Base-by-base conservation (phyloP, 2,329 filamentous ascomycete species). In the Sclerotinia minor region DNA sequence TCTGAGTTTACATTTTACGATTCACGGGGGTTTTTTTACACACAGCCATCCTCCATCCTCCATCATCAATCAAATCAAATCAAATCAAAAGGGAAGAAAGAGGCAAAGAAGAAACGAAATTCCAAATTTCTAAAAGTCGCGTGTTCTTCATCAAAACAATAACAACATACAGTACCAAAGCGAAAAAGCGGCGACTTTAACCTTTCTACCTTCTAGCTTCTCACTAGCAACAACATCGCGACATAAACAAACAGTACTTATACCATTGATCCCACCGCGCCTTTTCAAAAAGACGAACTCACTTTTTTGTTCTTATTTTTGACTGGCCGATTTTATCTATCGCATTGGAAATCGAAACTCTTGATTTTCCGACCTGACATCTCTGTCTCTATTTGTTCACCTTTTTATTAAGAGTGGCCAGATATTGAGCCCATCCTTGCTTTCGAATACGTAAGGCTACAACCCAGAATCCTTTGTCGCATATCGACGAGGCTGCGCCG, bases 331-430 rank as follows among this genome's bases (percentile, higher is more conserved):
- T 35, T 38, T n/a, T 24, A 8, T 35, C 35, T 24, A 8, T 35
- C 53, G n/a, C n/a, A 55, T 35, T 57, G 19, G 5, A 57, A 41
- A 41, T 57, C 54, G n/a, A n/a, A 44, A 26, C n/a, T 15, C 32
- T 2, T 32, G 5, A 32, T 29, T 29, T 19, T 19, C 19, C 13
- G 5, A 41, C 8, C 35, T 6, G 35, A 8, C 35, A 35, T 17
- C 38, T 17, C 13, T 41, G 0, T 41, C 29, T 38, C 17, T 11
- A 35, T 29, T 26, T 35, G 32, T 55, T 29, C 32, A 63, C 32
- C 45, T 49, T 49, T 63, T 52, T 4, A 49, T 45, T 61, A 44
- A 47, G 63, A 35, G 63, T 65, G 63, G 52, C 38, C 38, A 65
- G 26, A 24, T 65, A 45, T 57, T 35, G 44, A 60, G 35, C 6